Base-by-base conservation (phyloP, 2,329 filamentous ascomycete species). In the Pseudocercospora ulei region DNA sequence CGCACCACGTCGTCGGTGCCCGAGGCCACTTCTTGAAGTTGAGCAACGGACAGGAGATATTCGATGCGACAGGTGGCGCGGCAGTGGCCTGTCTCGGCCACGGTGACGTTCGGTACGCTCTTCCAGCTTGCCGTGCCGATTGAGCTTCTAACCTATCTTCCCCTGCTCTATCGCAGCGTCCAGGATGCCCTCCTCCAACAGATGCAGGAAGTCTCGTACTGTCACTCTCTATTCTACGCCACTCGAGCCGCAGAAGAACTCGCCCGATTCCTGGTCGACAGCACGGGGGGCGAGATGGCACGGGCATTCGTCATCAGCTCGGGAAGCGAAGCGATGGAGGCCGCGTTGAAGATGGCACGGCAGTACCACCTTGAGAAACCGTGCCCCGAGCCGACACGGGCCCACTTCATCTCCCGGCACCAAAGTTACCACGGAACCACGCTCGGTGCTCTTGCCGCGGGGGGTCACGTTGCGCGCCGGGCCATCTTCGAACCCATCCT, bases 61-160 rank as follows among this genome's bases (percentile, higher is more conserved):
- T 86, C 8, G 83, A 90, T 57, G 78, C 75, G 1, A 81, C 78
- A 12, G 73, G 78, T 17, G 83, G 83, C 12, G 79, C 82, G 2
- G 80, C 78, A 13, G 81, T 86, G 3, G 69, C 76, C 6, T 79
- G 77, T 54, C 63, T 88, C 6, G 83, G 82, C 4, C 77, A 84
- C 50, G 75, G 73, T 18, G 70, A 79, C 35, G 53, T 66, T 26
- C 66, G 76, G 56, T 56, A 53, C 14, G 43, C 17, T 28, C 12
- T 36, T 16, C 13, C 30, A 19, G 22, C 37, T 24, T 23, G 16
- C 22, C 7, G 33, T 14, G 13, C 12, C 7, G 8, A 19, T 18
- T 16, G 18, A 23, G 16, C 25, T 20, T 38, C 27, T 41, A 12
- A 42, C 23, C 12, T 9, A 17, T 31, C 9, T 23, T 23, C 19